Evolutionary conservation across 345 rosid genomes (phyloP), one percentile per base, ranked within the genome.

Genomic region (Pistacia vera): DNA sequence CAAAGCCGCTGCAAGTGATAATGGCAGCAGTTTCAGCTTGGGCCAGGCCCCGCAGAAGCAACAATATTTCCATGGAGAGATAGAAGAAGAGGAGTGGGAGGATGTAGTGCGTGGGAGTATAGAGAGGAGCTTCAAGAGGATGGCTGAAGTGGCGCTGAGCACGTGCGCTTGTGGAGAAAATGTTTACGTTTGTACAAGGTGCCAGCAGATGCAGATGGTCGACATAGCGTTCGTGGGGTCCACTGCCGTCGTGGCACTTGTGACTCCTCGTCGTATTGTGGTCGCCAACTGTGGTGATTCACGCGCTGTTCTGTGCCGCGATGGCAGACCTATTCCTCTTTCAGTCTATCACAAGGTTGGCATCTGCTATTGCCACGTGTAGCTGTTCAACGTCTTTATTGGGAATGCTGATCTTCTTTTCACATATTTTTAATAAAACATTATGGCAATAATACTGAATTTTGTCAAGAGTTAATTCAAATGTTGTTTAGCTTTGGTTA

Each of bases 231-330:
- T 81, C 10, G 38, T 51, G 6, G 85, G 89, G 16, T 86, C 89
- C 9, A 81, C 91, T 0, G 91, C 93, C 8, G 79, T 86, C 28
- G 80, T 83, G 7, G 84, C 86, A 1, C 70, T 88, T 66, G 36
- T 90, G 5, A 69, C 88, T 2, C 79, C 80, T 20, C 75, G 77
- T 0, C 84, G 79, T 48, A 77, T 88, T 1, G 44, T 87, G 18
- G 88, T 88, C 7, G 89, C 94, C 2, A 88, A 85, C 14, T 84
- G 86, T 25, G 94, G 94, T 14, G 86, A 81, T 60, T 90, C 90
- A 7, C 85, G 90, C 49, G 94, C 88, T 4, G 88, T 88, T 61
- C 70, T 90, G 55, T 85, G 88, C 74, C 88, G 92, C 3, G 79
- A 49, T 54, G 92, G 90, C 48, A 55, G 65, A 60, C 76, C 87